phyloP scores from a whole-genome alignment of 164 flowering plant genomes.

The Cinnamomum micranthum region DNA sequence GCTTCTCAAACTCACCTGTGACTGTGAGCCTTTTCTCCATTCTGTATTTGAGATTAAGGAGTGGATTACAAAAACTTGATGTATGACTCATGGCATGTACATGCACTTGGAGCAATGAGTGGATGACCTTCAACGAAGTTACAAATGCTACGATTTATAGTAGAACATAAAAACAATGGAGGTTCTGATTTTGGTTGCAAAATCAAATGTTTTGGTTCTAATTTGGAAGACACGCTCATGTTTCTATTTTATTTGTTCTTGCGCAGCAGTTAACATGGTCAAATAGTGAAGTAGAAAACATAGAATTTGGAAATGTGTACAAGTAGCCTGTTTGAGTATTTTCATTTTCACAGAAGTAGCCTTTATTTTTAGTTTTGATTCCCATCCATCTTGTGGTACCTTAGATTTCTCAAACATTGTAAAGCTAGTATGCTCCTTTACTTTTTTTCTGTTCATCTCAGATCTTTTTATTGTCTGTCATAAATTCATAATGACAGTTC shows the following conservation, averaged over 20 bases:
- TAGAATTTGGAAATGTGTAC: too few relatives aligned
- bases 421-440: background rate
- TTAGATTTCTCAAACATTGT: background rate
- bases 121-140: background rate
- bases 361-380: background rate
- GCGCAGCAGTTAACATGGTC: too few relatives aligned
- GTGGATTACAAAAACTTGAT: too few relatives aligned
- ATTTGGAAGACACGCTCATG: too few relatives aligned
- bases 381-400: background rate
- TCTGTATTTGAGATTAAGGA: background rate
- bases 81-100: background rate
- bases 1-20: slow-evolving; percentile 29
- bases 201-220: too few relatives aligned
- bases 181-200: too few relatives aligned
- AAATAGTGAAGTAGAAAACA: too few relatives aligned
- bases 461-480: too few relatives aligned
- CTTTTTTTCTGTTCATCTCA: background rate
- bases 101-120: background rate
- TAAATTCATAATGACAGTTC: background rate
- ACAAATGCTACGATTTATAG: background rate
- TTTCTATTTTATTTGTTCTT: too few relatives aligned
- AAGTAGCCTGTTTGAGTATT: background rate
- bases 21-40: background rate
- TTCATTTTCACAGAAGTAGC: background rate
- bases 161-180: background rate